Evolutionary conservation across 805 yeast species (phyloP).

Genomic region (Yarrowia bubula): DNA sequence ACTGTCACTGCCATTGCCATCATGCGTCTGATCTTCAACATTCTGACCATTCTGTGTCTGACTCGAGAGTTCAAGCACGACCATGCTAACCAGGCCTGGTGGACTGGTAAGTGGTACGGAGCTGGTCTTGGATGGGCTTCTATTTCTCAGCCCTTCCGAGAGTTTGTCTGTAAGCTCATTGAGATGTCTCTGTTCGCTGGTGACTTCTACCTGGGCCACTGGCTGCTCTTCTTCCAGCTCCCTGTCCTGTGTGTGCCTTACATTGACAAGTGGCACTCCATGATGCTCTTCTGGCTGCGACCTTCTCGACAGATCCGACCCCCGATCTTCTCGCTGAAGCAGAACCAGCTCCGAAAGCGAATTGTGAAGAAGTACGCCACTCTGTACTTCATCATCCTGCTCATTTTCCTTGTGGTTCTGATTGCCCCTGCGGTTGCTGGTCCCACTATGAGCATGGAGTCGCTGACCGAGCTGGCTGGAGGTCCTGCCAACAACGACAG

Average conservation of each 20-base stretch:
- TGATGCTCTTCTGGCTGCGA: conserved; percentile 97
- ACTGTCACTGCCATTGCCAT: conserved; percentile 76
- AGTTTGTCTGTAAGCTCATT: conserved; percentile 86
- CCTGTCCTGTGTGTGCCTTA: conserved; percentile 84
- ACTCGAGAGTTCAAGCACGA: conserved; percentile 97
- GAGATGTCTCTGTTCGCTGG: conserved; percentile 96
- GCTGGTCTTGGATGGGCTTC: conserved; percentile 91
- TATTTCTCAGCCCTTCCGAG: conserved; percentile 93
- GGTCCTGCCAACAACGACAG: not conserved
- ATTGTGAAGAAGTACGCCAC: conserved; percentile 93
- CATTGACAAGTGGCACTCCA: conserved; percentile 96
- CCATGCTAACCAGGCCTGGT: conserved; percentile 95
- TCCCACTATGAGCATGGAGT: conserved; percentile 13
- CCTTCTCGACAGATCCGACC: conserved; percentile 97
- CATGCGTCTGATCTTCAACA: conserved; percentile 84
- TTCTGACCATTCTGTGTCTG: conserved; percentile 71
- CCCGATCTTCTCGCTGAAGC: conserved; percentile 94
- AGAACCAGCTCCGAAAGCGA: conserved; percentile 93
- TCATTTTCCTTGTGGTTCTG: conserved; percentile 70
- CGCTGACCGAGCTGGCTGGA: not conserved
- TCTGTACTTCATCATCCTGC: conserved; percentile 68
- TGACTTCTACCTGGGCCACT: conserved; percentile 91
- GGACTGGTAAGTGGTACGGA: conserved; percentile 99
- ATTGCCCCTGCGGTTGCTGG: conserved; percentile 87
- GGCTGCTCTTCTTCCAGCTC: conserved; percentile 80